phyloP scores from a whole-genome alignment of 148 eudicot species.

The Polygonum aviculare region DNA sequence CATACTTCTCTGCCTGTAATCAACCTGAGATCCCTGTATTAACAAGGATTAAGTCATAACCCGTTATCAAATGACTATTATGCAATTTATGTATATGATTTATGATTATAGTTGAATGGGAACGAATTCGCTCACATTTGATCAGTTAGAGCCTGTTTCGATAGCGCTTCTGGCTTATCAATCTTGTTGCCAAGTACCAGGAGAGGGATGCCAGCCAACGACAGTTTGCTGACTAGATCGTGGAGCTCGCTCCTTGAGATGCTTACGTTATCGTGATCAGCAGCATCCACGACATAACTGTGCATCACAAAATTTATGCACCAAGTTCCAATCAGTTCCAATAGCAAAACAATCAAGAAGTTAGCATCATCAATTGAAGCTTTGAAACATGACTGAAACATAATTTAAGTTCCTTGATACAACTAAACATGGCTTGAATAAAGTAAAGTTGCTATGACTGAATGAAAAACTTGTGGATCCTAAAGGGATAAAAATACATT shows the following conservation, averaged over 20 bases:
- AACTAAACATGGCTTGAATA: neutral
- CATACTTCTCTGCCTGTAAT: slow-evolving; percentile 93
- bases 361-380: neutral
- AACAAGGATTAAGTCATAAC: neutral
- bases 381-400: neutral
- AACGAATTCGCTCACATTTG: slow-evolving; percentile 51
- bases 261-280: slow-evolving; percentile 84
- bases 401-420: neutral
- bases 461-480: too few relatives aligned
- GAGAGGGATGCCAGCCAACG: slow-evolving; percentile 78
- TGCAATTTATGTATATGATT: neutral
- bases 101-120: neutral
- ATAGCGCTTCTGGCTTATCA: slow-evolving; percentile 76
- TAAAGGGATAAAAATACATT: too few relatives aligned
- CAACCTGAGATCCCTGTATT: slow-evolving; percentile 65
- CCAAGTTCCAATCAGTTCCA: neutral
- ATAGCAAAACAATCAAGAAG: neutral
- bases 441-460: too few relatives aligned
- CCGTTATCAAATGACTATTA: neutral
- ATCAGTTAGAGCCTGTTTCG: slow-evolving; percentile 70
- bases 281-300: slow-evolving; percentile 97
- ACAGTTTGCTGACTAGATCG: slow-evolving; percentile 75
- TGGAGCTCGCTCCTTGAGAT: slow-evolving; percentile 86
- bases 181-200: slow-evolving; percentile 91
- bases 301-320: slow-evolving; percentile 13